These are phyloP conservation scores for Pseudoneurospora amorphoporcata DNA, from an alignment of 495 filamentous ascomycete genomes.

Conservation along the genomic window DNA sequence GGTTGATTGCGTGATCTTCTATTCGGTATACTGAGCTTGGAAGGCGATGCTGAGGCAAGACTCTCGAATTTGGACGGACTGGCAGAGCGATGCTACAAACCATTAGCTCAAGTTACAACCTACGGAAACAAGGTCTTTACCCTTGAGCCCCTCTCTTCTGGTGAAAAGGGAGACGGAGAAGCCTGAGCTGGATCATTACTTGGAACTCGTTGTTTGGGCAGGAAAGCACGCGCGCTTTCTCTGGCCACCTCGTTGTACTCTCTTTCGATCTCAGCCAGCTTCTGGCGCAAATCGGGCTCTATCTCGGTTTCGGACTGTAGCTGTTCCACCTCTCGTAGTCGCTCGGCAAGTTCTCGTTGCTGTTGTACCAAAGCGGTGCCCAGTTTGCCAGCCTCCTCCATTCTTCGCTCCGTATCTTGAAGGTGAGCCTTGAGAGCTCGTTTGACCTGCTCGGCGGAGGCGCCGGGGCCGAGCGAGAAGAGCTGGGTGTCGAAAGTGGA, in stretches of 20 bases:
- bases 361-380: conserved; percentile 81
- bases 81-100: conserved; percentile 45
- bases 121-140: conserved; percentile 22
- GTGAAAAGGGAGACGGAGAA: conserved; percentile 46
- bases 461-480: conserved; percentile 62
- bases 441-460: conserved; percentile 77
- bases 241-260: conserved; percentile 93
- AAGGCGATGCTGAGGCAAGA: conserved; percentile 78
- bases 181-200: conserved; percentile 51
- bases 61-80: conserved; percentile 74
- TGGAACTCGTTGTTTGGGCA: conserved; percentile 70
- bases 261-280: conserved; percentile 75
- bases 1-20: conserved; percentile 87
- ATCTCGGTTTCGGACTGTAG: conserved; percentile 73
- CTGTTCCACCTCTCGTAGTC: conserved; percentile 74
- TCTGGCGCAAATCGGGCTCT: conserved; percentile 70
- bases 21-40: conserved; percentile 74
- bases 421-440: conserved; percentile 85
- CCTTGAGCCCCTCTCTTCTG: conserved; percentile 42
- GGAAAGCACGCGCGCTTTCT: conserved; percentile 79
- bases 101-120: conserved; percentile 12
- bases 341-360: conserved; percentile 66
- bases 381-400: conserved; percentile 82
- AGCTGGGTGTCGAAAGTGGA: conserved; percentile 69
- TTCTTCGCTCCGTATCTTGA: conserved; percentile 76